Conservation (phyloP, 129 eudicot species). For the Oenanthe sinensis region DNA sequence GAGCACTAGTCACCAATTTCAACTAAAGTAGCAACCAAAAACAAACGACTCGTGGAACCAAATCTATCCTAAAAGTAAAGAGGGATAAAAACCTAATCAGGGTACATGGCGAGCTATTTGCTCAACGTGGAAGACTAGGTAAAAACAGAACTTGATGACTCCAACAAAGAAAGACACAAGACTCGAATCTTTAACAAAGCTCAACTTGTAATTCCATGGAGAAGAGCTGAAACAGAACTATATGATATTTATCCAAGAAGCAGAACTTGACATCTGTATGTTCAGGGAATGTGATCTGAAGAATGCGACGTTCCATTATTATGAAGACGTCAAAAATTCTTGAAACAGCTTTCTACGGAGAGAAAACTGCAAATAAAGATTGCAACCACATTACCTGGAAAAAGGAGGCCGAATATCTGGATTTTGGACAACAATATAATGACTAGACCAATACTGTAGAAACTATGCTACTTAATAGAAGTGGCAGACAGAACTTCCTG, state of each 20-base stretch:
- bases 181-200: constrained; percentile 18
- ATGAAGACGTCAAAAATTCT: constrained; percentile 32
- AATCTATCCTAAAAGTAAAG: constrained; percentile 15
- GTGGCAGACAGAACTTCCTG: constrained; percentile 7
- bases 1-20: constrained; percentile 29
- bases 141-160: constrained; percentile 8
- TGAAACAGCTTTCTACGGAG: constrained; percentile 42
- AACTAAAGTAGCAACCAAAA: constrained; percentile 28
- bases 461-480: constrained; percentile 1
- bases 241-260: constrained; percentile 20
- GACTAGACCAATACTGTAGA: constrained; percentile 37
- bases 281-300: constrained; percentile 35
- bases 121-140: constrained; percentile 15
- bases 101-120: constrained; percentile 1
- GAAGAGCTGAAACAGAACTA: constrained; percentile 21
- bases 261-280: constrained; percentile 26
- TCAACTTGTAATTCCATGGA: not conserved
- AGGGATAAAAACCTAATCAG: constrained; percentile 16
- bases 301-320: constrained; percentile 22
- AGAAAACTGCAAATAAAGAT: constrained; percentile 51
- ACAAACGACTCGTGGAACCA: constrained; percentile 16
- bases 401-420: constrained; percentile 22
- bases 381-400: constrained; percentile 40
- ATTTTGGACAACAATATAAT: constrained; percentile 20
- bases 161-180: constrained; percentile 5